These are phyloP conservation scores for Boeremia exigua DNA, from an alignment of 2,329 filamentous ascomycete species.

Conservation along the genomic window DNA sequence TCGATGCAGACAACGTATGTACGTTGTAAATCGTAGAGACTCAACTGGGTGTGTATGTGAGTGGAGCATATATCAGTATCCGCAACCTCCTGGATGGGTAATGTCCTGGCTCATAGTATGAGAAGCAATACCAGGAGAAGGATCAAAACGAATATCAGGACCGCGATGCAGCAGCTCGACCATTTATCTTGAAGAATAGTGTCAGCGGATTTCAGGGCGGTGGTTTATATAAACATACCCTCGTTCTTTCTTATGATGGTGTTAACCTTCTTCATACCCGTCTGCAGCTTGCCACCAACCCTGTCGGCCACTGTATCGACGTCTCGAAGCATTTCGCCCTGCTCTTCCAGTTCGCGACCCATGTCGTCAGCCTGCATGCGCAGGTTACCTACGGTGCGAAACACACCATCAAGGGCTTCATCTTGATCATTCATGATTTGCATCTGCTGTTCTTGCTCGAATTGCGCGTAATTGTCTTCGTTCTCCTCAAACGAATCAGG, in stretches of 20 bases:
- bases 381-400: constrained; percentile 89
- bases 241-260: constrained; percentile 89
- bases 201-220: constrained; percentile 7
- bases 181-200: constrained; percentile 58
- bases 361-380: constrained; percentile 91
- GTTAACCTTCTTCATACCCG: constrained; percentile 83
- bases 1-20: constrained; percentile 3
- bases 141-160: constrained; percentile 88
- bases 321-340: constrained; percentile 84
- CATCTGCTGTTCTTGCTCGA: constrained; percentile 89
- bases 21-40: neutral
- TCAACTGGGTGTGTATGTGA: neutral
- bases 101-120: constrained; percentile 56
- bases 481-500: constrained; percentile 62
- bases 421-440: constrained; percentile 96
- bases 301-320: constrained; percentile 86
- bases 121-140: constrained; percentile 81
- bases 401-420: constrained; percentile 88
- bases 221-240: constrained; percentile 58
- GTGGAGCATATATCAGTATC: neutral
- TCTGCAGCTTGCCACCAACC: constrained; percentile 83
- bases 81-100: neutral
- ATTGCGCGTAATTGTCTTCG: constrained; percentile 72
- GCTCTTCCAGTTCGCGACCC: constrained; percentile 95
- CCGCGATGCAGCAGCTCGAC: constrained; percentile 89